Evolutionary conservation across 768 basidiomycete genomes (phyloP), one percentile per base, ranked within the genome.

Genomic region (Termitomyces sp.): DNA sequence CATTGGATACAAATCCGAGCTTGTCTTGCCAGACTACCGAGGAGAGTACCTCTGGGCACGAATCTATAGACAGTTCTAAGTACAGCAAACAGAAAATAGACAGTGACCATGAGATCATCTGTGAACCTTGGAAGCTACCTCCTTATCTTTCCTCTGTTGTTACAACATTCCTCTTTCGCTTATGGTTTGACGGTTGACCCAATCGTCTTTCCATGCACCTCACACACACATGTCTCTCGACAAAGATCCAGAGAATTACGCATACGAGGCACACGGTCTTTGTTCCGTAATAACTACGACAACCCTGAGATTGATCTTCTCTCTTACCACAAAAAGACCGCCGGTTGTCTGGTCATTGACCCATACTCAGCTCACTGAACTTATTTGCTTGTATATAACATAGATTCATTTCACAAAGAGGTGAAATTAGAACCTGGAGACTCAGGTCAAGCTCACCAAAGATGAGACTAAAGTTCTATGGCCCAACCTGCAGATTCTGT

Each of bases 401-500:
- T 15, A 43, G 31, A 23, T 52, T 21, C 38, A 55, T 38, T 14
- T 19, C n/a, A n/a, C 58, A 85, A 82, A 45, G 85, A 89, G 68
- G 86, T 86, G 1, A 74, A 72, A 61, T 68, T 79, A 54, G 85
- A 85, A 67, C 79, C 86, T 48, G 85, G 85, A 10, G 80, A 80
- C 77, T 11, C 73, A 65, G 44, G 72, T 87, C 54, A 87, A 87
- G 72, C 71, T 85, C 10, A 76, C 81, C 8, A 58, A 62, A 15
- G 81, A 85, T 52, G 84, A 85, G 0, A 78, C 71, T 19, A 82
- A 75, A 50, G 78, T 87, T 14, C 74, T 89, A 0, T 87, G 85
- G 83, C 86, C 19, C 86, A 87, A 63, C 85, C 86, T 1, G 77
- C 79, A 1, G 80, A 86, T 49, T 76, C 81, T 50, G 76, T 77